Base-by-base conservation (phyloP, 2,329 filamentous ascomycete genomes). In the Tolypocladium paradoxum region DNA sequence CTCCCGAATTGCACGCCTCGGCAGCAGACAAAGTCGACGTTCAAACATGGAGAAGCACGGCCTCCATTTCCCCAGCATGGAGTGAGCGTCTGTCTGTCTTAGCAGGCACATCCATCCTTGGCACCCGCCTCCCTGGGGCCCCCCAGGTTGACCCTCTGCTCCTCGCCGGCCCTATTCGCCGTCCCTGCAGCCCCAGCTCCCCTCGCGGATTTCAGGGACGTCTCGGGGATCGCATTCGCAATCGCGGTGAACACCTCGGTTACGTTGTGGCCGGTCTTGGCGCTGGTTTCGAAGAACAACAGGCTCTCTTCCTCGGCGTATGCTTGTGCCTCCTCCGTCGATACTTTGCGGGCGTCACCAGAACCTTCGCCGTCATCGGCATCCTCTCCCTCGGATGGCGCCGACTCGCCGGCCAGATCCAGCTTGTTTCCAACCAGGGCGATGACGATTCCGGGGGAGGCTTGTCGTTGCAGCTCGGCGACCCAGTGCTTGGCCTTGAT, bases 401-500 rank as follows among this genome's bases (percentile, higher is more conserved):
- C 61, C 57, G 67, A 71, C 58, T 85, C 84, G 63, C 77, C 84
- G 50, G 88, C 88, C 64, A 99, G 77, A 77, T 99, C 92, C 57
- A 93, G 79, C 77, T 96, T 96, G 81, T 99, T 99, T 65, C 92
- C 92, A 37, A 97, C 93, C 46, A 99, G 82, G 52, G 92, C 90
- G 65, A 99, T 97, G 54, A 97, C 92, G 63, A 99, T 97, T 29
- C 92, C 92, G 2, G 92, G 92, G 12, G 88, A 93, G 1, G 93
- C 93, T 73, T 99, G 93, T 65, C 92, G 84, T 75, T 97, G 92
- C 54, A 99, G 81, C 73, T 99, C 92, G 53, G 92, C 92, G 53
- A 99, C 91, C 92, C 92, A 99, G 78, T 97, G 92, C 75, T 95
- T 95, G 51, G 93, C 93, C 76, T 99, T 97, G 72, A 90, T 84